Evolutionary conservation across 2,329 filamentous ascomycete genomes (phyloP), one percentile per base, ranked within the genome.

Genomic region (Graphiopsis chlorocephala): DNA sequence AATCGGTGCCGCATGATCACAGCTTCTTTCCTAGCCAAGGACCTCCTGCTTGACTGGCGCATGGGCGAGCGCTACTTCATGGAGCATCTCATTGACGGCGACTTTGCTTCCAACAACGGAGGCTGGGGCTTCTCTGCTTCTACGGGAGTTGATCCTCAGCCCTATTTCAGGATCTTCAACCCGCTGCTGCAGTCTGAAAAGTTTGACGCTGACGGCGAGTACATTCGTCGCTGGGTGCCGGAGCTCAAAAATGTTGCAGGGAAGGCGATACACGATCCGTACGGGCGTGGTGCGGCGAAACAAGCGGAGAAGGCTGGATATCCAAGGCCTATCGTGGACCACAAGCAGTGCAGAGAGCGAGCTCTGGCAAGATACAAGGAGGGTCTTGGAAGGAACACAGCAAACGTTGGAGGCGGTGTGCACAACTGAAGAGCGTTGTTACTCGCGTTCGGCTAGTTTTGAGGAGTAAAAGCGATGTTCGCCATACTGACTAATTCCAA

Each of bases 81-180:
- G 90, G 87, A 91, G 73, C 82, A 90, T 68, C 81, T 93, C 8
- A 85, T 93, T 64, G 91, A 94, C 71, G 90, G 90, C 17, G 91
- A 93, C 73, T 92, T 93, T 73, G 89, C 90, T 0, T 89, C 86
- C 65, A 94, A 94, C 75, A 92, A 91, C 67, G 86, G 87, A 10
- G 87, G 87, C 0, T 90, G 87, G 87, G 88, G 86, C 0, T 89
- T 88, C 69, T 78, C 83, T 26, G 87, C 89, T 4, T 86, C 83
- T 20, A 88, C 88, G 0, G 90, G 91, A 1, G 90, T 93, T 7
- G 92, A 96, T 75, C 90, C 92, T 1, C 91, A 96, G 77, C 92
- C 93, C 0, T 97, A 96, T 74, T 97, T 97, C 68, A 85, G 92
- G 7, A 90, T 97, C 60, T 97, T 97, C 78, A 97, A 96, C 72